Percentiles rank a stretch among this genome's conserved stretches.
phyloP scores from a whole-genome alignment of 495 filamentous ascomycete genomes.

The Podospora pseudoanserina region DNA sequence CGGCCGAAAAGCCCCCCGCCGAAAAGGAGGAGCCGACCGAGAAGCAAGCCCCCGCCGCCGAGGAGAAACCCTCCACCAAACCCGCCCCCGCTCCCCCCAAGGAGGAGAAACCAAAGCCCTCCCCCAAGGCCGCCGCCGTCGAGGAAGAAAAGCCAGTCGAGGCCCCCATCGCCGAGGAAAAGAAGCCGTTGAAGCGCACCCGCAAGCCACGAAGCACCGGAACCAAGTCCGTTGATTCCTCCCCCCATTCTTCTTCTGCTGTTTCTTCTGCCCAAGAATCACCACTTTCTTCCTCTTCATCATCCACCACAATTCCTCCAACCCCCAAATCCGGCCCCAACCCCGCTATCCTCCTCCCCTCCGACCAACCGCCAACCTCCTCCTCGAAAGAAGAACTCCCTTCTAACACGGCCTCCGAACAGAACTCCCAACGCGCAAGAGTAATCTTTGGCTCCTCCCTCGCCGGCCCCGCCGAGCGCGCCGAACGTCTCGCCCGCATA shows the following conservation, averaged over 20 bases:
- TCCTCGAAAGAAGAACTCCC: conserved; percentile 29
- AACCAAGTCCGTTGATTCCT: conserved; percentile 32
- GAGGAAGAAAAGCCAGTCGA: conserved; percentile 10
- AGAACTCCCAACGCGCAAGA: conserved; percentile 52
- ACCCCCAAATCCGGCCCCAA: conserved; percentile 1
- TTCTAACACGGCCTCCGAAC: conserved; percentile 22
- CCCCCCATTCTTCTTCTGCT: conserved; percentile 22
- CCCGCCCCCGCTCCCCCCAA: conserved; percentile 5
- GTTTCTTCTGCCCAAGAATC: conserved; percentile 26
- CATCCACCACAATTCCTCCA: conserved; percentile 32
- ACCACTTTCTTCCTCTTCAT: conserved; percentile 27
- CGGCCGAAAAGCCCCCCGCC: conserved; percentile 17
- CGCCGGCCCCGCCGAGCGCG: conserved; percentile 61
- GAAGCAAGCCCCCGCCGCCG: conserved; percentile 32
- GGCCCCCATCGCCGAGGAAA: conserved; percentile 6
- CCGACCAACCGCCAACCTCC: conserved; percentile 13
- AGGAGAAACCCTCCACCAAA: conserved; percentile 19
- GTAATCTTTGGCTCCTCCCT: conserved; percentile 76
- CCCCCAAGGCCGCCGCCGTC: conserved; percentile 11
- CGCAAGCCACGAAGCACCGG: conserved; percentile 22
- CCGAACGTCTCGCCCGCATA: conserved; percentile 56
- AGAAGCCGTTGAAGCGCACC: conserved; percentile 13
- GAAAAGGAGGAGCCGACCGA: conserved; percentile 38
- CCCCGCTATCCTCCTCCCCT: conserved; percentile 13
- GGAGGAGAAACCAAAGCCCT: conserved; percentile 17